Evolutionary conservation across 306 rosid species (phyloP), one percentile per base, ranked within the genome.

Genomic region (Acacia acuminata): DNA sequence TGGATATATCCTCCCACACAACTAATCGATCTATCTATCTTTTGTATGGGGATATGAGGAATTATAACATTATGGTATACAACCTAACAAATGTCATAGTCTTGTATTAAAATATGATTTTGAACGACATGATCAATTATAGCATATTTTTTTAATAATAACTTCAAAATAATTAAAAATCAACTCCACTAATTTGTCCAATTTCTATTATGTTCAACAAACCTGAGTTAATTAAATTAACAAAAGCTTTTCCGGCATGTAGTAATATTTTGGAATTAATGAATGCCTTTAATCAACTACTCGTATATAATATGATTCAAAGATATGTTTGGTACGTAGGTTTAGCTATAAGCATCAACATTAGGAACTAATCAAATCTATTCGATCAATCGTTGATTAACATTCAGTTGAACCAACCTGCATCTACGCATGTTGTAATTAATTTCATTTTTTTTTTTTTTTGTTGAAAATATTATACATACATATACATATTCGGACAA

Each of bases 301-400:
- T 30, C 32, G 32, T 30, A 66, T 20, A 56, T 32, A 17, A 32
- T 66, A 22, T 32, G 36, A 66, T 15, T 34, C 7, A 27, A 32
- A 65, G 42, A 30, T 12, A 12, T 27, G 71, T 66, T 66, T 34
- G 71, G 44, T 66, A 7, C 16, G 67, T 25, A 61, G 71, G 40
- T 66, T 66, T 67, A 67, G 73, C 73, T 67, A 67, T 42, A 67
- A 67, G 48, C 73, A 67, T 36, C 47, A 67, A 67, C 2, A 34
- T 36, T 67, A 67, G 47, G 43, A 66, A 6, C 40, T 9, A 58
- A 13, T 64, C 25, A 55, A 55, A 25, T 61, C 36, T 12, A 24
- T 25, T 25, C 34, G 25, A 15, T 36, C 42, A 61, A 15, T 36
- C 42, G 8, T 66, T 15, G 38, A 66, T 17, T 15, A 66, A 66